Base-by-base conservation (phyloP, 1,284 basidiomycete genomes). In the Microbotryum scabiosae region DNA sequence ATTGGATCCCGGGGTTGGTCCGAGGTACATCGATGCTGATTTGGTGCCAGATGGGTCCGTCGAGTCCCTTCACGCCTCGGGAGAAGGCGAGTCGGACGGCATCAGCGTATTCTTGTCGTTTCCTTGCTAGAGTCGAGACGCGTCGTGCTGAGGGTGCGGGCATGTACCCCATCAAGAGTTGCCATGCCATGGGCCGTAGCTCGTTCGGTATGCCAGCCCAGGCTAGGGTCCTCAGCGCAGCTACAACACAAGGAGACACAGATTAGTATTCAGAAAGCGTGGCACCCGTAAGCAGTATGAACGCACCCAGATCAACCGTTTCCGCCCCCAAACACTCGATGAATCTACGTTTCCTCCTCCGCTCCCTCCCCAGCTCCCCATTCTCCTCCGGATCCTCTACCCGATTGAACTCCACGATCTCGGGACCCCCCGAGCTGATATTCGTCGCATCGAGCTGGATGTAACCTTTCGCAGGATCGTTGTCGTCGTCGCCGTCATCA, bases 1-100 rank as follows among this genome's bases (percentile, higher is more conserved):
- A 76, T 41, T 79, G 80, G 10, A 92, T 84, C n/a, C 92, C 91
- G 20, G 93, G 91, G 60, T 92, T 79, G 43, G 93, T 97, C 51
- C 92, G 80, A 9, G 92, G 93, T 8, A 96, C 92, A 72, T 97
- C 92, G 64, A 96, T 97, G 73, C 91, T 89, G 71, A 97, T 97
- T 75, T 97, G 92, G 76, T 97, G 92, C 93, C 93, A 97, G 73
- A 97, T 92, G 76, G 67, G 87, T 72, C 91, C 89, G 75, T 97
- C 92, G 21, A 92, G 80, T 0, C 85, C 84, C 54, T 86, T 84
- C 26, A 83, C 82, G 60, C 89, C 91, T 52, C 87, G 82, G 12
- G 87, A 84, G 73, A 98, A 97, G n/a, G 94, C 87, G 21, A 93
- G 80, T 68, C 90, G 84, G 5, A 96, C 93, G 58, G 96, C 82